These are phyloP conservation scores for Penicillium lividum DNA, from an alignment of 495 filamentous ascomycete genomes.

Conservation along the genomic window DNA sequence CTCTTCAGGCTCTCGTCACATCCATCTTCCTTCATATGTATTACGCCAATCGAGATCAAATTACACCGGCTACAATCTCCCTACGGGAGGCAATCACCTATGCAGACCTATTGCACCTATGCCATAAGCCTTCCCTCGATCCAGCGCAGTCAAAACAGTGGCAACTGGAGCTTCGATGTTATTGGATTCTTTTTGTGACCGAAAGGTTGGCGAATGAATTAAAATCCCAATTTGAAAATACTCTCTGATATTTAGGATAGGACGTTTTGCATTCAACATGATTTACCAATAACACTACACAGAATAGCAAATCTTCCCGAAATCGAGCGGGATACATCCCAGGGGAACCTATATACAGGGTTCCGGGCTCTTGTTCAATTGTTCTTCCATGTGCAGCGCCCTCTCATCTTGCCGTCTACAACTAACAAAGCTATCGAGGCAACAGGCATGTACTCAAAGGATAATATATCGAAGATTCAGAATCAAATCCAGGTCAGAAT, in stretches of 20 bases:
- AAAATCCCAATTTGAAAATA: not conserved
- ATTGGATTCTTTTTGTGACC: slow-evolving; percentile 22
- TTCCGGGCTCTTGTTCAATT: slow-evolving; percentile 17
- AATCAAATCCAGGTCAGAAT: slow-evolving; percentile 1
- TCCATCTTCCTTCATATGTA: slow-evolving; percentile 24
- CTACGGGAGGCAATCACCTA: slow-evolving; percentile 20
- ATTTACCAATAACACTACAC: slow-evolving; percentile 18
- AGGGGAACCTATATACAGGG: slow-evolving; percentile 10
- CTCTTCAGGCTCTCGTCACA: slow-evolving; percentile 12
- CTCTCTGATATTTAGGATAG: not conserved
- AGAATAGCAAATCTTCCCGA: slow-evolving; percentile 17
- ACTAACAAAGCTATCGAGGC: slow-evolving; percentile 9
- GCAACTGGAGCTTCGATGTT: slow-evolving; percentile 18
- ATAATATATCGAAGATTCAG: slow-evolving; percentile 11
- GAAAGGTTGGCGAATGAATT: slow-evolving; percentile 16
- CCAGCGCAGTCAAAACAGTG: slow-evolving; percentile 7
- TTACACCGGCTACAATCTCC: slow-evolving; percentile 18
- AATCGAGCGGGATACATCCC: slow-evolving; percentile 7
- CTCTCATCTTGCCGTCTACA: slow-evolving; percentile 4
- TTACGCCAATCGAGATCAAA: slow-evolving; percentile 22
- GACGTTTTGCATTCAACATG: slow-evolving; percentile 25
- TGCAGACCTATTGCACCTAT: slow-evolving; percentile 18
- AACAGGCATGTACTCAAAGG: slow-evolving; percentile 9
- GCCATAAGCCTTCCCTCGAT: slow-evolving; percentile 9
- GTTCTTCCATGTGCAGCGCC: slow-evolving; percentile 15